Percentiles rank a stretch among this genome's conserved stretches.
These are phyloP conservation scores for Durio zibethinus DNA, from an alignment of 345 rosid genomes.

Conservation along the genomic window DNA sequence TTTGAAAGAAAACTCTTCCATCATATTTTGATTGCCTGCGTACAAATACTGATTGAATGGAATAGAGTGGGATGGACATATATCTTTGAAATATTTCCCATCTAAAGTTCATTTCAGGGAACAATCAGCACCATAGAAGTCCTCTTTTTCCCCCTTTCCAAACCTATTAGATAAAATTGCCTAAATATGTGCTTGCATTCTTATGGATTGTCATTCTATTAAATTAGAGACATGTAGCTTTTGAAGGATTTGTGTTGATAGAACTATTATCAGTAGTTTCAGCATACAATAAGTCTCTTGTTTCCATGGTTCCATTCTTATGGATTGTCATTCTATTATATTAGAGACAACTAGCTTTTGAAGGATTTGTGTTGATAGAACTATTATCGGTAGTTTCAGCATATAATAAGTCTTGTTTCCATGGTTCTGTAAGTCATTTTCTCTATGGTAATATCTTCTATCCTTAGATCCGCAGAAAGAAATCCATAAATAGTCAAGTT, in stretches of 20 bases:
- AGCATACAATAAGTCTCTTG: neutral
- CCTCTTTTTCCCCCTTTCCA: neutral
- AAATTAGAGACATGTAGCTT: neutral
- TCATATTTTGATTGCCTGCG: neutral
- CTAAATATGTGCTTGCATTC: neutral
- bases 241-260: neutral
- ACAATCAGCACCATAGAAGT: neutral
- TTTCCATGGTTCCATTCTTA: neutral
- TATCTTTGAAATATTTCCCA: neutral
- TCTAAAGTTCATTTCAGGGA: neutral
- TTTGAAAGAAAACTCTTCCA: neutral
- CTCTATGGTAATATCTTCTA: slow-evolving; percentile 9
- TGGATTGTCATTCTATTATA: neutral
- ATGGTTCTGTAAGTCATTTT: neutral
- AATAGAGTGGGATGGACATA: neutral
- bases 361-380: neutral
- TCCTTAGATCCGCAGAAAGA: slow-evolving; percentile 61
- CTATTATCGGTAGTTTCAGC: neutral
- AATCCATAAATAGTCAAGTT: slow-evolving; percentile 32
- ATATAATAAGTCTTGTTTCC: neutral
- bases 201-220: neutral
- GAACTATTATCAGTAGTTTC: neutral
- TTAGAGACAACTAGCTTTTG: neutral
- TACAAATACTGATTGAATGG: neutral
- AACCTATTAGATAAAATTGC: neutral